These are phyloP conservation scores for Rhytidiadelphus loreus DNA, from an alignment of 225 moss, liverwort and hornwort species.

Conservation along the genomic window DNA sequence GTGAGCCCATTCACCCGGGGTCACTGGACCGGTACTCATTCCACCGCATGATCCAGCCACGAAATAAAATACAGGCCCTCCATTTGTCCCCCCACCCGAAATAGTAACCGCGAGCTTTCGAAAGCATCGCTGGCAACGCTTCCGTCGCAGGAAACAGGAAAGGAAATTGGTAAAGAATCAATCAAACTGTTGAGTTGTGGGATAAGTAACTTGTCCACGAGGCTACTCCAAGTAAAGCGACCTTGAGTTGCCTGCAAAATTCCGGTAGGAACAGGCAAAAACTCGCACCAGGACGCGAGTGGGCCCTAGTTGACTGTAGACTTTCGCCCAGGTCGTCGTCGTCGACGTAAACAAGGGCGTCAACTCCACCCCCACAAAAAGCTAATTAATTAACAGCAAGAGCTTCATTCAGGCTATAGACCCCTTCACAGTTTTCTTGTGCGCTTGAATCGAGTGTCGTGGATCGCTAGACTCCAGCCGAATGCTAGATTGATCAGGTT, in stretches of 20 bases:
- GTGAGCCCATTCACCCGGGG: background rate
- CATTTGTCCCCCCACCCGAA: background rate
- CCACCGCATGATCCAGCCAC: background rate
- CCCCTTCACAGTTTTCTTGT: background rate
- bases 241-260: background rate
- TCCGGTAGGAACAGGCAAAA: background rate
- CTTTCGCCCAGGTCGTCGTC: background rate
- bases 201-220: slow-evolving; percentile 6
- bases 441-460: background rate
- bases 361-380: background rate
- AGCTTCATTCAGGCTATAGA: background rate
- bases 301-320: slow-evolving; percentile 18
- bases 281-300: background rate
- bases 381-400: background rate
- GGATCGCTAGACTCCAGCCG: background rate
- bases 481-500: background rate
- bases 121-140: background rate
- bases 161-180: background rate
- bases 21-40: background rate
- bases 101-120: background rate
- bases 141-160: background rate
- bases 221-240: background rate
- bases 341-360: background rate
- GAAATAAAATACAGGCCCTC: background rate
- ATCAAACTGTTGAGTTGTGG: background rate